These are phyloP conservation scores for Dittrichia graveolens DNA, from an alignment of 129 eudicot species.

Conservation along the genomic window DNA sequence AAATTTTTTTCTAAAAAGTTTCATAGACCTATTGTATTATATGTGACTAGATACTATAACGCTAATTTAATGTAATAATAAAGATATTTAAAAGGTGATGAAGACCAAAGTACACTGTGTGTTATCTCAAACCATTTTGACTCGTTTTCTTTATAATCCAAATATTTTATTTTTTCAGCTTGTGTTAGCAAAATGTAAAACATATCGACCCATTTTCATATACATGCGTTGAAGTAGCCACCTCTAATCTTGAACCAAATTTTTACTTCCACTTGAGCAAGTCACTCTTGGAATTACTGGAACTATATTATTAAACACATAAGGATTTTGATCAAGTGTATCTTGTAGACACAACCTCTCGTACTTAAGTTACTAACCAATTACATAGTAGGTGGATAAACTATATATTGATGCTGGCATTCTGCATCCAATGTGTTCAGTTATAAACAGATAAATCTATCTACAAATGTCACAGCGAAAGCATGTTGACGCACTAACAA, in stretches of 20 bases:
- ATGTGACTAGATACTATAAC: too few species aligned
- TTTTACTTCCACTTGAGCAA: background rate
- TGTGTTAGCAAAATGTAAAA: background rate
- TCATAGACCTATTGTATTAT: too few species aligned
- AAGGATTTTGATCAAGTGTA: background rate
- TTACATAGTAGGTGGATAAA: constrained; percentile 10
- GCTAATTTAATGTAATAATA: too few species aligned
- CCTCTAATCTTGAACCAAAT: background rate
- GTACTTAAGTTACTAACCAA: background rate
- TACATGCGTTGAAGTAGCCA: background rate
- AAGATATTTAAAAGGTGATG: too few species aligned
- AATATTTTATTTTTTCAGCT: too few species aligned
- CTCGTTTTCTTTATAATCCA: background rate
- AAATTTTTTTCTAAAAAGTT: too few species aligned
- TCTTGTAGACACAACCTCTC: background rate
- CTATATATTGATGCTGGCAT: background rate
- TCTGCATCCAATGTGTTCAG: background rate
- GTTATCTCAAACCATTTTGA: background rate
- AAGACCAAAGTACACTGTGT: too few species aligned
- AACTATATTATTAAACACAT: background rate
- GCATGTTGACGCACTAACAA: too few species aligned
- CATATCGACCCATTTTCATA: background rate
- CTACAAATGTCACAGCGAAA: too few species aligned
- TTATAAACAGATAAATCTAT: too few species aligned
- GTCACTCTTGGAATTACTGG: background rate